Percentiles rank a stretch among this genome's conserved stretches.
Conservation (phyloP, 2,329 filamentous ascomycete species). For the Hyphodiscus sp. region DNA sequence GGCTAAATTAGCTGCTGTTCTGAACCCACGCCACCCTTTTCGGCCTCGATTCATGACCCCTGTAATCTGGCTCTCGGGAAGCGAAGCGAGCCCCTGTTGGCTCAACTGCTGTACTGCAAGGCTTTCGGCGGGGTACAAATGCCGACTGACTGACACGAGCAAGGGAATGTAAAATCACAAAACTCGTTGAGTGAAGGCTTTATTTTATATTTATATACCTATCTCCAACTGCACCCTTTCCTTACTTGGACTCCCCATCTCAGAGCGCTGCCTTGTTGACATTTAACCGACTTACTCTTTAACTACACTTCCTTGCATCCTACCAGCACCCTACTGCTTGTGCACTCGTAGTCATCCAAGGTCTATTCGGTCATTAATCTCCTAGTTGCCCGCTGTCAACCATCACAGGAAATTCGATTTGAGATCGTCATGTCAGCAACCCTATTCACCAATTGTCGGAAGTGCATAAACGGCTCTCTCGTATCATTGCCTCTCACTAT, state of each 20-base stretch:
- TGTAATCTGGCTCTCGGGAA: neutral
- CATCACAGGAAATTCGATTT: too few species aligned
- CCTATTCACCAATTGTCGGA: constrained; percentile 23
- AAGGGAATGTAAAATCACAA: neutral
- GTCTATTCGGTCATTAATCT: too few species aligned
- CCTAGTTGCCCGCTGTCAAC: too few species aligned
- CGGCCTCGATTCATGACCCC: neutral
- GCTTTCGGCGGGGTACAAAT: neutral
- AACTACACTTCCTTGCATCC: too few species aligned
- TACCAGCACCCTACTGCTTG: too few species aligned
- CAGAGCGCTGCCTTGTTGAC: too few species aligned
- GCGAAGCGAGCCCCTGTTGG: too few species aligned
- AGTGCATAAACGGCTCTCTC: constrained; percentile 20
- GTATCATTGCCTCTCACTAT: constrained; percentile 18
- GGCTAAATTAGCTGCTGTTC: neutral
- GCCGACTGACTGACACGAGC: neutral
- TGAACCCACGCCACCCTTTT: neutral
- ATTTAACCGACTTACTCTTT: too few species aligned
- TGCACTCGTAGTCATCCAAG: too few species aligned
- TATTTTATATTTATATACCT: too few species aligned
- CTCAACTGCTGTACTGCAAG: neutral
- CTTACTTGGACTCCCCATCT: too few species aligned
- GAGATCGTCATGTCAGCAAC: constrained; percentile 12
- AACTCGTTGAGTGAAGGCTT: neutral
- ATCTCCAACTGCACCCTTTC: too few species aligned